Evolutionary conservation across 2,329 filamentous ascomycete genomes (phyloP), one percentile per base, ranked within the genome.

Genomic region (Coniochaeta sp.): DNA sequence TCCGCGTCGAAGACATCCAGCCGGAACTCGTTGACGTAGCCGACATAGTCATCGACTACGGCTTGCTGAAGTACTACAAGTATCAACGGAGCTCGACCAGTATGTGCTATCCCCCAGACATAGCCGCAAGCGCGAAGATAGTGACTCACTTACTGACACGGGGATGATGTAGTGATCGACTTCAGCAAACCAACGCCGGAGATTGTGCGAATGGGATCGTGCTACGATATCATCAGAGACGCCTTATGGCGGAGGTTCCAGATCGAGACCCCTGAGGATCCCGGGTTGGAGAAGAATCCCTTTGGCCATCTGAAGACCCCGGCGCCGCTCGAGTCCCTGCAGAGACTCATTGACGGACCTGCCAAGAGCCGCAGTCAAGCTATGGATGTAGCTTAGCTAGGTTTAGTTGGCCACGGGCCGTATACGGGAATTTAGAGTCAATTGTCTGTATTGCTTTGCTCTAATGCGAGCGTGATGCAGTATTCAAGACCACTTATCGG

Each of bases 1-100:
- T 35, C 8, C 27, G 51, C 0, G 55, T 63, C 3, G 62, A 67
- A 22, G 61, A 65, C 18, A 65, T 68, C 24, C 58, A 66, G 51
- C 42, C 50, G 2, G 64, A 67, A 32, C 58, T 67, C 32, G 27
- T 49, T 3, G 53, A 51, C 6, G 57, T 57, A 1, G 65, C 63
- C 2, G 60, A 67, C 57, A 55, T 68, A 3, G 56, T 65, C 6
- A 53, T 68, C 12, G 60, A 68, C 46, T 65, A 67, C 49, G 64
- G 66, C 8, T 51, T 57, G 32, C 57, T 60, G 35, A 58, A 60
- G 33, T 65, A 56, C 47, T 48, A 53, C n/a, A 20, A 56, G 14
- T 61, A 62, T 18, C 54, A 63, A 8, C 51, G 56, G 12, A 58
- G 60, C 20, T 64, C 61, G 14, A 64, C 61, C 4, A 65, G 28